Evolutionary conservation across 768 basidiomycete genomes (phyloP).

Genomic region (Clathrus columnatus): DNA sequence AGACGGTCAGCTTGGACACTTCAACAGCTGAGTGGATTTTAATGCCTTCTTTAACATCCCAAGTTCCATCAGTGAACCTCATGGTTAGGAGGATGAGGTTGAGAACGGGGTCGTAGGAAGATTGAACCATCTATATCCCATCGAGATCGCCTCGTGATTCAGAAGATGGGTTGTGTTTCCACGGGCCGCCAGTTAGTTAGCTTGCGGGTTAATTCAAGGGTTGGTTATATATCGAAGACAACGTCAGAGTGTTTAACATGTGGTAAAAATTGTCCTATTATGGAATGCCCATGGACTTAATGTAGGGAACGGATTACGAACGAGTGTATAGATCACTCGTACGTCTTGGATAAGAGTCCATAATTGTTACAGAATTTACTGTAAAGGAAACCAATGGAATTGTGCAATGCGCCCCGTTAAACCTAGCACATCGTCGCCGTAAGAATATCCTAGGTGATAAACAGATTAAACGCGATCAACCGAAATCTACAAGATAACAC

Average conservation of each 20-base stretch:
- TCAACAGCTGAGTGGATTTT: conserved; percentile 3
- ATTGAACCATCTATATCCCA: background rate
- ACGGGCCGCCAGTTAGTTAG: background rate
- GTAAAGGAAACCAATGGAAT: no score
- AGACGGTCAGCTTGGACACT: background rate
- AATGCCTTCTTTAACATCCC: conserved; percentile 9
- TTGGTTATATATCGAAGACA: background rate
- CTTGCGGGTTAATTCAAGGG: background rate
- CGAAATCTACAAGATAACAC: no score
- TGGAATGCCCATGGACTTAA: no score
- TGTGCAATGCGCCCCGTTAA: no score
- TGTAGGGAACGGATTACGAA: no score
- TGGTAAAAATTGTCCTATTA: no score
- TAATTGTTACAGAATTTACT: no score
- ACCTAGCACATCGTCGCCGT: background rate
- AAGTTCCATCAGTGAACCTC: conserved; percentile 8
- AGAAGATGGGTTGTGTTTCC: background rate
- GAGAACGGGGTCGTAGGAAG: background rate
- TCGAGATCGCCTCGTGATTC: background rate
- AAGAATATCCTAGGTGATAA: background rate
- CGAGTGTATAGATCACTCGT: no score
- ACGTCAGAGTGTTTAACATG: background rate
- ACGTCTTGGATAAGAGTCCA: no score
- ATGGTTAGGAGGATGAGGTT: background rate
- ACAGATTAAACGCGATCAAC: no score